Base-by-base conservation (phyloP, 169 alveolate species). In the Neospora caninum region DNA sequence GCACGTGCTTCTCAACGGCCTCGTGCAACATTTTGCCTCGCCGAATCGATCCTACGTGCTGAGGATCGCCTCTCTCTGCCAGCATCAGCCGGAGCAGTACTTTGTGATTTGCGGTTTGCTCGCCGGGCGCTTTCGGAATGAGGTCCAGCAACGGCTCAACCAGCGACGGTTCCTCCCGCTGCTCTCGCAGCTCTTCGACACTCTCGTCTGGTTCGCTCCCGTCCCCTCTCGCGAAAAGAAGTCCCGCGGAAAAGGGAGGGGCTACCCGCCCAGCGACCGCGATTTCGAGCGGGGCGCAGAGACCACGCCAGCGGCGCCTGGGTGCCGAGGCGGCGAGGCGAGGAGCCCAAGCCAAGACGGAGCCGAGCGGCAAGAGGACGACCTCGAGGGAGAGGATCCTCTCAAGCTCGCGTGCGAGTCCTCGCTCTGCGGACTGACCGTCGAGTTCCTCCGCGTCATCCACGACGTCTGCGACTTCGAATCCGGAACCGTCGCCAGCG, bases 51-150 rank as follows among this genome's bases (percentile, higher is more conserved):
- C 43, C 64, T 88, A 88, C 38, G 92, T 88, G 29, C 53, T 88
- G 53, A 67, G 92, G 49, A 88, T 88, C 36, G 92, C 80, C 22
- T 16, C 64, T 39, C 39, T 88, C 92, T 41, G 36, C 34, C 92
- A 88, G 82, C 92, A 88, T 58, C 64, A 88, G 92, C 92, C 92
- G 1, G 92, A 88, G 69, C 82, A 49, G 58, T 88, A 54, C 82
- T 88, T 54, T 58, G 92, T 88, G 9, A 29, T 88, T 34, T 88
- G 92, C 69, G 64, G 80, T 49, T 83, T 88, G 29, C 34, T 88
- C 82, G 92, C 67, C 34, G 92, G 92, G 39, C 43, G 83, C 53
- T 54, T 67, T 49, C 80, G 92, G 6, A 49, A 42, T 13, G 92
- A 64, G 38, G 92, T 88, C 82, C 92, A 88, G 83, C 80, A 41